Evolutionary conservation across 1,284 basidiomycete genomes (phyloP).

Genomic region (Irpex lacteus): DNA sequence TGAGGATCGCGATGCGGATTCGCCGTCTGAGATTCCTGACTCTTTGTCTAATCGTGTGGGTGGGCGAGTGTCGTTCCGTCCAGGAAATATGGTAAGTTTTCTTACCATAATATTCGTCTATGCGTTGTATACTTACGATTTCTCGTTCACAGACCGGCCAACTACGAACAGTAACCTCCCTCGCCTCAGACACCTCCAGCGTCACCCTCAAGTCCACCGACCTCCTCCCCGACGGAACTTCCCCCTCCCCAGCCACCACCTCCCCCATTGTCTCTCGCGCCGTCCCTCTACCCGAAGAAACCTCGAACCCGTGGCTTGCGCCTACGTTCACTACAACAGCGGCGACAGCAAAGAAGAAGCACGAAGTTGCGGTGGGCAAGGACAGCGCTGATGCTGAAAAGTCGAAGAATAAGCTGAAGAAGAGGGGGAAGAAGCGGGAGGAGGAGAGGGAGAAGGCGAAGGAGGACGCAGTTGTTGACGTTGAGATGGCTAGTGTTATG

Average conservation of each 20-base stretch:
- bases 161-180: slow-evolving; percentile 38
- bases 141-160: slow-evolving; percentile 1
- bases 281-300: slow-evolving; percentile 11
- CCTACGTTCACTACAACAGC: slow-evolving; percentile 33
- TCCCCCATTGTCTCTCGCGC: slow-evolving; percentile 13
- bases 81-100: slow-evolving; percentile 40
- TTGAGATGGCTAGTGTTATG: slow-evolving; percentile 58
- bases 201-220: slow-evolving; percentile 65
- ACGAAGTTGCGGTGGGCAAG: slow-evolving; percentile 67
- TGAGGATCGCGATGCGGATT: slow-evolving; percentile 35
- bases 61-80: slow-evolving; percentile 57
- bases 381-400: slow-evolving; percentile 58
- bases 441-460: slow-evolving; percentile 54
- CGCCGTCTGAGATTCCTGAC: slow-evolving; percentile 31
- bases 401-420: slow-evolving; percentile 68
- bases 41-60: slow-evolving; percentile 47
- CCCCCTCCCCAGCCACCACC: slow-evolving; percentile 18
- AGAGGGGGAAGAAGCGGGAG: slow-evolving; percentile 50
- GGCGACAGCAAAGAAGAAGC: slow-evolving; percentile 53
- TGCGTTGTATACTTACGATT: too few relatives aligned
- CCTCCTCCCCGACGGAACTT: slow-evolving; percentile 36
- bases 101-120: not conserved
- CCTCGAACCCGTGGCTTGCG: slow-evolving; percentile 73
- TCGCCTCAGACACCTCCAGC: slow-evolving; percentile 65
- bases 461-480: slow-evolving; percentile 79